These are phyloP conservation scores for Amphirosellinia nigrospora DNA, from an alignment of 495 filamentous ascomycete genomes.

Conservation along the genomic window DNA sequence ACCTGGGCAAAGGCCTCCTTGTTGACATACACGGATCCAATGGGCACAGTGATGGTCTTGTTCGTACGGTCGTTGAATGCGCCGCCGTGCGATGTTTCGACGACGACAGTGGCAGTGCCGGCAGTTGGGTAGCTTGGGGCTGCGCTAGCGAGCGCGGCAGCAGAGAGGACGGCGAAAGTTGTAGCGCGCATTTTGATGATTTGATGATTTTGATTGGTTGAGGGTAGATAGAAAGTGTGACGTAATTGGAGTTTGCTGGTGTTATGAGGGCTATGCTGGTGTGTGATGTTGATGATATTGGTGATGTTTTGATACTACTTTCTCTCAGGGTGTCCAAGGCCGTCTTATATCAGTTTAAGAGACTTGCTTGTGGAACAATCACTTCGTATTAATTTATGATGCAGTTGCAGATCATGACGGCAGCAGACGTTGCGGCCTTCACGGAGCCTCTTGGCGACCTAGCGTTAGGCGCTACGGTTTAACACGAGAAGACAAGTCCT, in stretches of 20 bases:
- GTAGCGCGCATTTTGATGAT: conserved; percentile 15
- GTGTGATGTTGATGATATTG: neutral
- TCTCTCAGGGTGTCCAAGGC: too few relatives aligned
- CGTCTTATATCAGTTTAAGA: too few relatives aligned
- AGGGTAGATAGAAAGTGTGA: neutral
- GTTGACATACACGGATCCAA: neutral
- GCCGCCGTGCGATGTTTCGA: conserved; percentile 4
- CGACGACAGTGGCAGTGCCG: neutral
- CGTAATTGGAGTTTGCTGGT: neutral
- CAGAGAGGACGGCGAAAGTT: neutral
- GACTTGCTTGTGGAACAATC: too few relatives aligned
- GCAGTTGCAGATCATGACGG: too few relatives aligned
- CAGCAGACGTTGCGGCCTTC: too few relatives aligned
- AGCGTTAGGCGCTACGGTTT: too few relatives aligned
- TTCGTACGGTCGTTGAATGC: conserved; percentile 4
- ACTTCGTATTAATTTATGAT: too few relatives aligned
- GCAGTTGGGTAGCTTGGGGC: neutral
- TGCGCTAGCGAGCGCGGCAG: neutral
- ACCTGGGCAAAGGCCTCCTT: neutral
- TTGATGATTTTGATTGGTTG: neutral
- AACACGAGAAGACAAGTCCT: too few relatives aligned
- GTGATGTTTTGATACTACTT: neutral
- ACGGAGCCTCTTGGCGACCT: too few relatives aligned
- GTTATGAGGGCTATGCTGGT: neutral
- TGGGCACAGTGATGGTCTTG: neutral